Conservation (phyloP, 306 rosid species). For the Cucurbita pepo region DNA sequence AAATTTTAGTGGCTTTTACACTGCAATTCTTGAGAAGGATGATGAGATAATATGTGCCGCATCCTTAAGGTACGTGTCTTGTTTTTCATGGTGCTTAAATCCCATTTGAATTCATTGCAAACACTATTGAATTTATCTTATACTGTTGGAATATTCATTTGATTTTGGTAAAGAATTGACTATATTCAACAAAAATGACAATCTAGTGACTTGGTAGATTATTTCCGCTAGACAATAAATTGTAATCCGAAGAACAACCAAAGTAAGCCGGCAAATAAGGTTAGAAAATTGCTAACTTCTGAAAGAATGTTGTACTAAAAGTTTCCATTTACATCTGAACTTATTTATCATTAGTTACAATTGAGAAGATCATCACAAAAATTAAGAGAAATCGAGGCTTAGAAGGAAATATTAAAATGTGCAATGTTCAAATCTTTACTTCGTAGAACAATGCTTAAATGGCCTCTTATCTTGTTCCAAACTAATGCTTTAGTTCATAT, state of each 20-base stretch:
- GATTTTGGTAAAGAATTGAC: background rate
- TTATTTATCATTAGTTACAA: background rate
- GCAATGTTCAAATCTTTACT: too few species aligned
- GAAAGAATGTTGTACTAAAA: background rate
- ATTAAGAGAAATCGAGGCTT: too few species aligned
- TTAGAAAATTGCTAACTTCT: background rate
- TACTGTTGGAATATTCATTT: background rate
- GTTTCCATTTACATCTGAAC: background rate
- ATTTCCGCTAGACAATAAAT: background rate
- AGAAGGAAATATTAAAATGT: too few species aligned
- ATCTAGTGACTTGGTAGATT: background rate
- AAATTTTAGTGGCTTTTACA: slow-evolving; percentile 59
- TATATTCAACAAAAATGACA: background rate
- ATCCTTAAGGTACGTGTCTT: slow-evolving; percentile 47
- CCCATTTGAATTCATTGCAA: background rate
- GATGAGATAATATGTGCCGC: slow-evolving; percentile 70
- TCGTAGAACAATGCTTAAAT: too few species aligned
- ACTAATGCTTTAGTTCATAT: too few species aligned
- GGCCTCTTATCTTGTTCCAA: too few species aligned
- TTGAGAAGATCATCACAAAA: background rate
- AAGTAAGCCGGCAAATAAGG: background rate
- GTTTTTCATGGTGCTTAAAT: background rate
- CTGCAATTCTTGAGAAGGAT: slow-evolving; percentile 75
- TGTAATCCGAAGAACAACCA: background rate
- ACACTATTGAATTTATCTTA: background rate